Conservation (phyloP, 2,329 filamentous ascomycete species). For the Gyromitra esculenta region DNA sequence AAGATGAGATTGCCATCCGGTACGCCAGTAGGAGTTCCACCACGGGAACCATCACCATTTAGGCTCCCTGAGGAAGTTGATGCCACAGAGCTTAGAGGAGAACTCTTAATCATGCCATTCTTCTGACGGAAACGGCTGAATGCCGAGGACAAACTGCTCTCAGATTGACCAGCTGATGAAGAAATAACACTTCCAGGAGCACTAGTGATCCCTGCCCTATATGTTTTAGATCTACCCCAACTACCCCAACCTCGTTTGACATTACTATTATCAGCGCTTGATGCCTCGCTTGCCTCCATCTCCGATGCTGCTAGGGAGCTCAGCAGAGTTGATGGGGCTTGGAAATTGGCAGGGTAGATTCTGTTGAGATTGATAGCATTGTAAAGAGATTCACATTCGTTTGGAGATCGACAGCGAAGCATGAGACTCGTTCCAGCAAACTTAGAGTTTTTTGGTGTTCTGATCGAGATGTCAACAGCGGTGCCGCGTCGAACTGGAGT, state of each 20-base stretch:
- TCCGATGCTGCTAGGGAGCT: constrained; percentile 49
- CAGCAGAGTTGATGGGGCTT: constrained; percentile 42
- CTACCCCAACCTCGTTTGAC: constrained; percentile 55
- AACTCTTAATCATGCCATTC: constrained; percentile 61
- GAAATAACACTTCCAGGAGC: constrained; percentile 74
- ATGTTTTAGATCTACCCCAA: constrained; percentile 53
- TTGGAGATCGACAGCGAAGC: constrained; percentile 80
- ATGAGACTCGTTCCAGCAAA: constrained; percentile 82
- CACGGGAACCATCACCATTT: constrained; percentile 65
- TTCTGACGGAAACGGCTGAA: constrained; percentile 60
- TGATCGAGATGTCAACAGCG: constrained; percentile 90
- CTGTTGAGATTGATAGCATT: constrained; percentile 86
- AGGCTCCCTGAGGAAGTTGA: constrained; percentile 67
- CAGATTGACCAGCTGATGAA: constrained; percentile 50
- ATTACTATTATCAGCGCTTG: constrained; percentile 42
- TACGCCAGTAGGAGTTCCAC: constrained; percentile 65
- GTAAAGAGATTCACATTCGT: constrained; percentile 85
- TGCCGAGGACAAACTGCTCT: constrained; percentile 52
- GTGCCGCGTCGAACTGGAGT: constrained; percentile 91
- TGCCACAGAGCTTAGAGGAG: constrained; percentile 67
- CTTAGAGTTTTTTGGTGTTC: constrained; percentile 79
- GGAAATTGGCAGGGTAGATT: constrained; percentile 62
- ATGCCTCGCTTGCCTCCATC: constrained; percentile 44
- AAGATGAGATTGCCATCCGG: constrained; percentile 69
- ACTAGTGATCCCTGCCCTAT: constrained; percentile 64